Conservation (phyloP, 441 rosid species). For the Adansonia rubrostipa region DNA sequence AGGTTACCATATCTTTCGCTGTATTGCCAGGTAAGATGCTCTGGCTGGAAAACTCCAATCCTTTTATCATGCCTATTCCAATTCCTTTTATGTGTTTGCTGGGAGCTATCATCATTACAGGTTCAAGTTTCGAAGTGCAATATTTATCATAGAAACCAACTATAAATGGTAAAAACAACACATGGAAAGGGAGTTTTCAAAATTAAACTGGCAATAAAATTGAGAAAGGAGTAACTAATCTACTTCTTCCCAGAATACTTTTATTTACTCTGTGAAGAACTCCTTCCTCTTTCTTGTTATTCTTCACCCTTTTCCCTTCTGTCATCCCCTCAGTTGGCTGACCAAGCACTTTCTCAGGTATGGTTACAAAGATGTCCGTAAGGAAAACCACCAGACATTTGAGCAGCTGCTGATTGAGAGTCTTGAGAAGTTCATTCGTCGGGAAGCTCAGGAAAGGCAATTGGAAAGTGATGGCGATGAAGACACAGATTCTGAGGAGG, state of each 20-base stretch:
- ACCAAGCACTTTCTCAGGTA: slow-evolving; percentile 57
- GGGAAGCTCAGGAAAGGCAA: slow-evolving; percentile 92
- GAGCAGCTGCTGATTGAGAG: slow-evolving; percentile 98
- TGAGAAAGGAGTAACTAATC: slow-evolving; percentile 1
- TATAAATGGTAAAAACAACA: slow-evolving; percentile 5
- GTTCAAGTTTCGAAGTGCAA: background rate
- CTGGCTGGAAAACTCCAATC: background rate
- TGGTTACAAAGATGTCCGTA: slow-evolving; percentile 93
- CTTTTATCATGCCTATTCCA: background rate
- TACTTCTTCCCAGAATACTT: background rate
- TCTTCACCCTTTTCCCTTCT: background rate
- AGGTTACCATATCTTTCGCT: slow-evolving; percentile 92
- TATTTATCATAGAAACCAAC: slow-evolving; percentile 2
- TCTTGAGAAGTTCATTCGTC: slow-evolving; percentile 94
- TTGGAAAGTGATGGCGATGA: slow-evolving; percentile 88
- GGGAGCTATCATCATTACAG: background rate
- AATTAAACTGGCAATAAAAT: background rate
- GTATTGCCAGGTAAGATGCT: slow-evolving; percentile 83
- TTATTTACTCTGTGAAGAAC: background rate
- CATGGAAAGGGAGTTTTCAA: background rate
- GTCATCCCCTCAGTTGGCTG: background rate
- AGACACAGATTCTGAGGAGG: slow-evolving; percentile 71
- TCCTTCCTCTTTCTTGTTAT: background rate
- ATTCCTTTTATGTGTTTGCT: slow-evolving; percentile 13
- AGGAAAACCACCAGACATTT: slow-evolving; percentile 92